phyloP scores from a whole-genome alignment of 805 yeast species.

The Alloascoidea africana region DNA sequence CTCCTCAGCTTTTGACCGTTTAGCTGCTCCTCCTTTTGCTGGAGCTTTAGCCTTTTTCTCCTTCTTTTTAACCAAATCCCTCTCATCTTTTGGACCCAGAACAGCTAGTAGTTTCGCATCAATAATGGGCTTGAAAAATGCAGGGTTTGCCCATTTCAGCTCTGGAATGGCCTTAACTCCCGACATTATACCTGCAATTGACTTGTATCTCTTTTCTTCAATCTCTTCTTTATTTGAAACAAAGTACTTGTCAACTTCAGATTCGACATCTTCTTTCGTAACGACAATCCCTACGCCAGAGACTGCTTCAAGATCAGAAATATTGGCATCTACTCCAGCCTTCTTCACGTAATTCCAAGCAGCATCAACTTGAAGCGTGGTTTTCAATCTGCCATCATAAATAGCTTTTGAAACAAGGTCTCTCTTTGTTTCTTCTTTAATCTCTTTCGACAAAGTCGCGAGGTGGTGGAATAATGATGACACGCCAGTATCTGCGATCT shows the following conservation, averaged over 20 bases:
- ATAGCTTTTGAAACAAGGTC: slow-evolving; percentile 44
- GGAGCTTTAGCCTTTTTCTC: slow-evolving; percentile 23
- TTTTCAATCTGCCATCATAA: slow-evolving; percentile 43
- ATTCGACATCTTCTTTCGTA: slow-evolving; percentile 47
- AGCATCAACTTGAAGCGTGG: slow-evolving; percentile 59
- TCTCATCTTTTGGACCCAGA: slow-evolving; percentile 92
- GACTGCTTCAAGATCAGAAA: slow-evolving; percentile 39
- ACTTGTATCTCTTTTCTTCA: slow-evolving; percentile 58
- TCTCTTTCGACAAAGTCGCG: slow-evolving; percentile 58
- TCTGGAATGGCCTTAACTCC: slow-evolving; percentile 57
- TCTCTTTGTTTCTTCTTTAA: slow-evolving; percentile 27
- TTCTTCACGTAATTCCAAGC: slow-evolving; percentile 61
- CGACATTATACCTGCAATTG: slow-evolving; percentile 65
- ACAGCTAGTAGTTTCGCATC: slow-evolving; percentile 59
- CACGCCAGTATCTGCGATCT: slow-evolving; percentile 37
- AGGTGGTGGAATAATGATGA: slow-evolving; percentile 60
- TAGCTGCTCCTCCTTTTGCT: slow-evolving; percentile 6
- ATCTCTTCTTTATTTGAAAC: slow-evolving; percentile 43
- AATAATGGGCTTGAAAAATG: slow-evolving; percentile 71
- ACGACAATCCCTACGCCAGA: slow-evolving; percentile 68
- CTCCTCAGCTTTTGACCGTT: slow-evolving; percentile 12
- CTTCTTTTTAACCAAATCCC: slow-evolving; percentile 73
- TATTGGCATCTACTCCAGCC: slow-evolving; percentile 19
- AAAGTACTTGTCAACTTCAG: slow-evolving; percentile 43
- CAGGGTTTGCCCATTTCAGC: slow-evolving; percentile 88